phyloP scores from a whole-genome alignment of 305 asterid species.

The Striga hermonthica region DNA sequence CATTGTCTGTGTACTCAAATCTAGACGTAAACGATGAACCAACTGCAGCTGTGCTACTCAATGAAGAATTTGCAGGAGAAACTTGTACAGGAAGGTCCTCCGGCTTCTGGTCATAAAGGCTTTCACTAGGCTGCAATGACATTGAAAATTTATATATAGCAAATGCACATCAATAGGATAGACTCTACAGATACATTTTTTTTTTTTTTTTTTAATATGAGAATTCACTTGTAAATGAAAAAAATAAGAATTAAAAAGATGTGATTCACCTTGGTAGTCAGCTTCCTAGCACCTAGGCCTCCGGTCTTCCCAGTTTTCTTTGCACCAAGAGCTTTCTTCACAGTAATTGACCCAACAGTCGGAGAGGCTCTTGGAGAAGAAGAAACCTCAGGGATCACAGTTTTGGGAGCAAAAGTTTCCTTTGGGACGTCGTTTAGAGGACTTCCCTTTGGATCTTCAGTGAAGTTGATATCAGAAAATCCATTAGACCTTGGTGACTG shows the following conservation, averaged over 20 bases:
- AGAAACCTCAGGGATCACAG: constrained; percentile 52
- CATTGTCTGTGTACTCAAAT: constrained; percentile 57
- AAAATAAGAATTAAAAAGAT: neutral
- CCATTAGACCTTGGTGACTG: constrained; percentile 56
- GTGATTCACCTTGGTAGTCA: constrained; percentile 62
- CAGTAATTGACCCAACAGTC: constrained; percentile 38
- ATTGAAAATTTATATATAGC: constrained; percentile 17
- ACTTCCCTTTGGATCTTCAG: constrained; percentile 49
- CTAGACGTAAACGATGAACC: constrained; percentile 45
- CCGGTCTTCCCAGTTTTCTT: constrained; percentile 81
- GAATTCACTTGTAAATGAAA: constrained; percentile 17
- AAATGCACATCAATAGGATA: constrained; percentile 19
- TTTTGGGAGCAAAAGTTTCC: constrained; percentile 44
- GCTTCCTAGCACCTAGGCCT: constrained; percentile 94
- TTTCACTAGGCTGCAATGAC: constrained; percentile 75
- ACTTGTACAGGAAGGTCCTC: constrained; percentile 70
- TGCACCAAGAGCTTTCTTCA: constrained; percentile 79
- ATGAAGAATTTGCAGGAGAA: constrained; percentile 47
- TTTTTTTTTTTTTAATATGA: neutral
- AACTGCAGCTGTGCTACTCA: constrained; percentile 36
- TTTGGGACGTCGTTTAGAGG: constrained; percentile 46
- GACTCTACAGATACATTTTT: neutral
- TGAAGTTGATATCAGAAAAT: constrained; percentile 46
- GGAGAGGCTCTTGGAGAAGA: constrained; percentile 71
- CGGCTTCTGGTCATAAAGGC: constrained; percentile 95